A percentile compares a stretch with the other conserved stretches of the same genome.
Conservation (phyloP, 139 green algal species). For the Tetradesmus obliquus region DNA sequence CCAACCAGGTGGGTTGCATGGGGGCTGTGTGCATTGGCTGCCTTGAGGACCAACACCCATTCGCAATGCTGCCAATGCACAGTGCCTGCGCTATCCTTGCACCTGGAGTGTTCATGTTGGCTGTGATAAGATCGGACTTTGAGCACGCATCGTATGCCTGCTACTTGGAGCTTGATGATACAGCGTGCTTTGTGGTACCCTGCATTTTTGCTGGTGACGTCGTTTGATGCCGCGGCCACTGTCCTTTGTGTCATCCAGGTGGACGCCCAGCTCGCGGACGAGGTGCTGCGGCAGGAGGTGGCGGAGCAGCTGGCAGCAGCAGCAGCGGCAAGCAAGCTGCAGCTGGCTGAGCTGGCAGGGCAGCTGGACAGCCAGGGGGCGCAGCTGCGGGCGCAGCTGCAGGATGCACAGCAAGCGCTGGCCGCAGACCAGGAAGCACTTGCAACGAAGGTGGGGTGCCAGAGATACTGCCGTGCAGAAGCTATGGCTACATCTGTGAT, state of each 20-base stretch:
- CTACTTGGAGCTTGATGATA: too few species aligned
- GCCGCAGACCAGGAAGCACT: background rate
- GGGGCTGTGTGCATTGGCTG: background rate
- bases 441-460: background rate
- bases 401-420: background rate
- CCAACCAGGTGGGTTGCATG: constrained; percentile 33
- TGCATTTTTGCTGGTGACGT: too few species aligned
- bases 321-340: background rate
- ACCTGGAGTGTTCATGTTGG: background rate
- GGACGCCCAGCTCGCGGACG: constrained; percentile 32
- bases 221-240: too few species aligned
- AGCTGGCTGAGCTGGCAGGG: background rate
- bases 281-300: constrained; percentile 41
- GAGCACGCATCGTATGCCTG: too few species aligned
- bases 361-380: background rate
- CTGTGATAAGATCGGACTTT: too few species aligned
- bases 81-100: background rate
- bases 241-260: constrained; percentile 13
- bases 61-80: too few species aligned
- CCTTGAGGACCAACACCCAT: background rate
- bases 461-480: too few species aligned
- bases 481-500: too few species aligned
- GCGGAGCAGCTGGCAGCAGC: constrained; percentile 25
- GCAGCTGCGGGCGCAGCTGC: background rate
- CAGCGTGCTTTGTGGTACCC: too few species aligned